A percentile compares a stretch with the other conserved stretches of the same genome.
These are phyloP conservation scores for Cucumis hystrix DNA, from an alignment of 306 rosid species.

Conservation along the genomic window DNA sequence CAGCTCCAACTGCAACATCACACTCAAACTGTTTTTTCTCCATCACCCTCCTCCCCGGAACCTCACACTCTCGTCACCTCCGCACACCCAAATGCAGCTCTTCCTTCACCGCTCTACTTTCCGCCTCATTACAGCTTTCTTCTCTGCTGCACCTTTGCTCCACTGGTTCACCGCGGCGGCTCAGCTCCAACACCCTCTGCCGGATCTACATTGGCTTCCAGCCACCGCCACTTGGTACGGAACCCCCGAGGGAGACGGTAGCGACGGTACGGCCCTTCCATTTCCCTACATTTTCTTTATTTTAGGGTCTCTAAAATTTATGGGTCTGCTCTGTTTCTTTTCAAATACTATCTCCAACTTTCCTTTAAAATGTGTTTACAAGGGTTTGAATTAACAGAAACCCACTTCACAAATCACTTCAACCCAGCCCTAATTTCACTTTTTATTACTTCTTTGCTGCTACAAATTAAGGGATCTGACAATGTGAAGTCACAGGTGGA, in stretches of 20 bases:
- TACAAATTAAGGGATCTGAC: background rate
- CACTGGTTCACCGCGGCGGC: constrained; percentile 7
- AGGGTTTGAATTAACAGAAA: background rate
- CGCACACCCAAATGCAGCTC: constrained; percentile 28
- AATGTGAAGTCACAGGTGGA: constrained; percentile 41
- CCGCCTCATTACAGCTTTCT: constrained; percentile 5
- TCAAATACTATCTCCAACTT: background rate
- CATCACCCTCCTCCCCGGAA: constrained; percentile 1
- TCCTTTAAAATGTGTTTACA: background rate
- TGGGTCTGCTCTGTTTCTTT: background rate
- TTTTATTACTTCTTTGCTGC: background rate
- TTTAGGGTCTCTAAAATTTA: background rate
- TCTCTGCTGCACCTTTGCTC: background rate
- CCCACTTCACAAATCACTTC: background rate
- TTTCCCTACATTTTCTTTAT: background rate
- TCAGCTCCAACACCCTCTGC: constrained; percentile 14
- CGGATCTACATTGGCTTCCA: constrained; percentile 49
- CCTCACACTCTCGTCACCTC: background rate
- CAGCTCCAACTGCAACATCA: background rate
- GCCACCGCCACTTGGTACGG: constrained; percentile 97
- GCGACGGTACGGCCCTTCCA: constrained; percentile 40
- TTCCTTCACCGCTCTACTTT: constrained; percentile 8
- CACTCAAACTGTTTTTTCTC: constrained; percentile 10
- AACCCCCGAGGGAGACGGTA: constrained; percentile 89
- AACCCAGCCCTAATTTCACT: background rate